Base-by-base conservation (phyloP, 768 basidiomycete genomes). In the Boletus pseudo-olivaceus region DNA sequence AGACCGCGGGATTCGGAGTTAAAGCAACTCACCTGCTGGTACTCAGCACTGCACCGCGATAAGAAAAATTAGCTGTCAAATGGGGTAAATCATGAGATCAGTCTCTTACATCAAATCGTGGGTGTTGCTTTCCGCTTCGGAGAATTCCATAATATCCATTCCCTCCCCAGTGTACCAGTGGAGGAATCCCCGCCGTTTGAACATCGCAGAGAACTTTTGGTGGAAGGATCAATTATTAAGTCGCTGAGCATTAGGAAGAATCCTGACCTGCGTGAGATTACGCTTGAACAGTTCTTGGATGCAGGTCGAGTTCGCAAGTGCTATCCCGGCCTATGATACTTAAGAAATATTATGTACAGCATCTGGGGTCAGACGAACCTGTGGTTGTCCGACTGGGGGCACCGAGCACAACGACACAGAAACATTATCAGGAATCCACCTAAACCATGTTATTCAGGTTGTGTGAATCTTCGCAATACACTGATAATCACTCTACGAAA, bases 161-260 rank as follows among this genome's bases (percentile, higher is more conserved):
- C 93, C 93, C 69, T 95, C 93, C 12, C 83, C 88, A 9, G 84
- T 88, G 68, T 93, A 94, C 90, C 91, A 93, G 67, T 94, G 91
- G 53, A 95, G 71, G 78, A 90, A 96, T 6, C 93, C 93, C 42
- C 79, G 77, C 30, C 92, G 82, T 67, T 87, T 90, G 73, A 82
- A 94, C 90, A 95, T 93, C 5, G 78, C 72, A 0, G 81, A 57
- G 70, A 92, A 94, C 87, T 92, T 63, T 38, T 27, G 9, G 42
- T 43, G 12, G 19, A 35, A 6, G 53, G 37, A 27, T 60, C 10
- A 62, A 42, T 57, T 17, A 46, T 14, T 1, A 5, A 38, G n/a
- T n/a, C 19, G 32, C n/a, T n/a, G 39, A 37, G 12, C 6, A 23
- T 17, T 5, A 40, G 10, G 45, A 41, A 30, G 23, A 47, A 54